phyloP scores from a whole-genome alignment of 2,329 filamentous ascomycete species.

The Trematosphaeria pertusa region DNA sequence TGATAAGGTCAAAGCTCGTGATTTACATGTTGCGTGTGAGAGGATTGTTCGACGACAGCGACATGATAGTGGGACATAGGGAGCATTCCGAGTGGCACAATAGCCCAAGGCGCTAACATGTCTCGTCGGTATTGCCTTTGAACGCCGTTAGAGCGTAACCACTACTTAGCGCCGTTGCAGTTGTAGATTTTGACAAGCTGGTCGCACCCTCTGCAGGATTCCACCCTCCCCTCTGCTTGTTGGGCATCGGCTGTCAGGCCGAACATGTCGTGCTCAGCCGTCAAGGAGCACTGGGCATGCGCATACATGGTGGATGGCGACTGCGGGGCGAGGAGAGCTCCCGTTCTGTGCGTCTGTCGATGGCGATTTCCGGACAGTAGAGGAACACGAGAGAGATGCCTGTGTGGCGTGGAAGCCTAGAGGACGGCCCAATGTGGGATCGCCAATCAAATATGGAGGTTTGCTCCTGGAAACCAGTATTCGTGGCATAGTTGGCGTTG shows the following conservation, averaged over 20 bases:
- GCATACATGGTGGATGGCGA: background rate
- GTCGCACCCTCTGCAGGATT: conserved; percentile 24
- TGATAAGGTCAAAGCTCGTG: background rate
- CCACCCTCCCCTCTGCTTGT: background rate
- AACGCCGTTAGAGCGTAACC: background rate
- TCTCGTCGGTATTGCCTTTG: background rate
- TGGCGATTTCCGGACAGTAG: too few species aligned
- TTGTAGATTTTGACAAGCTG: conserved; percentile 33
- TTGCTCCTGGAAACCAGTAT: too few species aligned
- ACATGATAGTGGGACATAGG: conserved; percentile 1
- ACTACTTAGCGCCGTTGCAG: background rate
- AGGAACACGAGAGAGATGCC: too few species aligned
- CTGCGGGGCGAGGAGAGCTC: background rate
- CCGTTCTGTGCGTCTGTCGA: too few species aligned
- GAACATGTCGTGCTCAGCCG: background rate
- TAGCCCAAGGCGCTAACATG: too few species aligned
- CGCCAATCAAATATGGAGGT: too few species aligned
- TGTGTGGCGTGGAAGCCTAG: too few species aligned
- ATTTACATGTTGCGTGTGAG: background rate
- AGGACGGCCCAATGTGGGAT: too few species aligned
- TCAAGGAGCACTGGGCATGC: background rate
- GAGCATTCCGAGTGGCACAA: too few species aligned
- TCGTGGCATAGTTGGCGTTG: too few species aligned
- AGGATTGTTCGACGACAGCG: too few species aligned
- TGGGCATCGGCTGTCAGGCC: conserved; percentile 3